Evolutionary conservation across 192 early-diverging fungal genomes (phyloP).

Genomic region (Backusella tuberculispora): DNA sequence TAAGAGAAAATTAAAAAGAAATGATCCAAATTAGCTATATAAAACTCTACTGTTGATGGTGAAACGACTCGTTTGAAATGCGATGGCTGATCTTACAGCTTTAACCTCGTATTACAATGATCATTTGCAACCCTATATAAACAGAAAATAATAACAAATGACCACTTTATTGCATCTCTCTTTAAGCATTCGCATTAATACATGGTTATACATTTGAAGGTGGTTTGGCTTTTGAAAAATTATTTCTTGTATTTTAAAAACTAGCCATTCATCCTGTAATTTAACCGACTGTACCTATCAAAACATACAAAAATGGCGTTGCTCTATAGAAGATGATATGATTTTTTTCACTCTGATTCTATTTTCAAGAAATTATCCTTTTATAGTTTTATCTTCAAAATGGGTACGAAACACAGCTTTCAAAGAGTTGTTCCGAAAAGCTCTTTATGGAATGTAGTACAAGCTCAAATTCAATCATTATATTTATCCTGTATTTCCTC

Average conservation of each 20-base stretch:
- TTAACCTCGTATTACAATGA: background rate
- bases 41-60: too few relatives aligned
- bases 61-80: background rate
- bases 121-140: background rate
- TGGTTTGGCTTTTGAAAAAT: too few relatives aligned
- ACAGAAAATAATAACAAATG: background rate
- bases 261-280: background rate
- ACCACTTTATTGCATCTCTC: background rate
- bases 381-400: background rate
- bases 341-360: background rate
- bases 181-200: too few relatives aligned
- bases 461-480: background rate
- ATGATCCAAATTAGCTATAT: too few relatives aligned
- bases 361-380: slow-evolving; percentile 1
- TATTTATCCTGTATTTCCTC: slow-evolving; percentile 6
- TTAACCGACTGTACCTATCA: too few relatives aligned
- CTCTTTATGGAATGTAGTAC: background rate
- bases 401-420: background rate
- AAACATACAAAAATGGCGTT: background rate
- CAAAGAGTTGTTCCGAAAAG: background rate
- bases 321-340: background rate
- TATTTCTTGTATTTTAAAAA: too few relatives aligned
- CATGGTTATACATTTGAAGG: too few relatives aligned
- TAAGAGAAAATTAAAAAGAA: too few relatives aligned
- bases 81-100: background rate